Base-by-base conservation (phyloP, 2,329 filamentous ascomycete species). In the Paecilomyces sp. region DNA sequence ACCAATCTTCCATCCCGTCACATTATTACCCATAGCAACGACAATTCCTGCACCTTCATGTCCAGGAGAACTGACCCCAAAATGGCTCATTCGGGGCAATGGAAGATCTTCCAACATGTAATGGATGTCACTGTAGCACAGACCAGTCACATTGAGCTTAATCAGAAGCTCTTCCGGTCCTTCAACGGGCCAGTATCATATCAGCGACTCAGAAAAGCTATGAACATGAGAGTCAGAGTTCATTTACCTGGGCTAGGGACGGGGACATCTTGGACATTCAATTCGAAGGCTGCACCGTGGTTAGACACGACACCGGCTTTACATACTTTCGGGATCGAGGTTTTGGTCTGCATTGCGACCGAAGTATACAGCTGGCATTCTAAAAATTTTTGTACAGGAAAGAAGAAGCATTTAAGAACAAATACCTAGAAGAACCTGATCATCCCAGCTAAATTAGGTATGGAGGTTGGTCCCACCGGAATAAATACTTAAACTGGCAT, bases 31-130 rank as follows among this genome's bases (percentile, higher is more conserved):
- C 3, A 84, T 67, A 57, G 84, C 81, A 31, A 85, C 83, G 7
- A 86, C 82, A 0, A 84, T 75, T 4, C 84, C 83, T 2, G 82
- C 81, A 28, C 84, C 83, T 68, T 85, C 82, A 68, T 85, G 83
- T 3, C 81, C 81, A 0, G 80, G 75, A 13, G 78, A 82, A 22
- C 74, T 74, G 1, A 75, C 75, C 5, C 77, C 76, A 41, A 80
- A 73, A 0, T 64, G 62, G 0, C 74, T 77, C 79, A 82, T 82
- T n/a, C 72, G 71, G 0, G 78, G 77, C 0, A 76, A 58, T 0
- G 75, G 78, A 71, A 81, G 78, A 66, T 86, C 83, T 58, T 79
- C 79, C 55, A 80, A 62, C 81, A 85, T 84, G 70, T 81, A 81
- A 66, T 86, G 83, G 18, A 86, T 70, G 64, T 86, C 84, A 34